Base-by-base conservation (phyloP, 768 basidiomycete genomes). In the Macrolepiota fuliginosa region DNA sequence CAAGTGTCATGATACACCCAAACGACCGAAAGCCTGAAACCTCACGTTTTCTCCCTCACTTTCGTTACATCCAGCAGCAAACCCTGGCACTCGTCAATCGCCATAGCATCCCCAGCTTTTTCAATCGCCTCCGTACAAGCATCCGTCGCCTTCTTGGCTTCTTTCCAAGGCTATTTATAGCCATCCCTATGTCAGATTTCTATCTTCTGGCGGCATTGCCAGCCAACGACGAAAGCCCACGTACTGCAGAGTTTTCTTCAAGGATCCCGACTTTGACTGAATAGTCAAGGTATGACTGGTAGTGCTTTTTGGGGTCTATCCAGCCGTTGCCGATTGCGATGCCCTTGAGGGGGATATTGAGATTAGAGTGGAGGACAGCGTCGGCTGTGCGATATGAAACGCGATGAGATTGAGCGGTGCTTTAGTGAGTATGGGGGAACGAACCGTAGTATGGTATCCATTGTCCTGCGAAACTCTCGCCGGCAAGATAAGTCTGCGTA, bases 391-490 rank as follows among this genome's bases (percentile, higher is more conserved):
- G 54, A 45, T 56, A 60, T 62, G 37, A 65, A 45, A 40, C 12
- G 29, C 25, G 35, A 27, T 40, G 63, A 37, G 27, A n/a, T n/a
- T 53, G 45, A 29, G 50, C 35, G 22, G 52, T 46, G 22, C 7
- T 46, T 47, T 12, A 9, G 42, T 17, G n/a, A 52, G 24, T 10
- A 52, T 22, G 56, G 54, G 52, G 12, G 49, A 1, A 70, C 77
- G 65, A 67, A 89, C 93, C 93, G 68, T 95, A 95, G 73, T 93
- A 96, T 3, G 97, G 97, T 68, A 99, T 96, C 79, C 91, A 98
- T 76, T 98, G 96, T 24, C 97, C 97, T 27, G 96, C 97, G 72
- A 87, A 99, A 63, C 93, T 95, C 79, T 99, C 97, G 62, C 97
- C 97, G 0, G 91, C 92, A 3, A 99, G 76, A 73, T 96, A 99